Conservation (phyloP, 208 protist genomes). For the Acanthamoeba culbertsoni region DNA sequence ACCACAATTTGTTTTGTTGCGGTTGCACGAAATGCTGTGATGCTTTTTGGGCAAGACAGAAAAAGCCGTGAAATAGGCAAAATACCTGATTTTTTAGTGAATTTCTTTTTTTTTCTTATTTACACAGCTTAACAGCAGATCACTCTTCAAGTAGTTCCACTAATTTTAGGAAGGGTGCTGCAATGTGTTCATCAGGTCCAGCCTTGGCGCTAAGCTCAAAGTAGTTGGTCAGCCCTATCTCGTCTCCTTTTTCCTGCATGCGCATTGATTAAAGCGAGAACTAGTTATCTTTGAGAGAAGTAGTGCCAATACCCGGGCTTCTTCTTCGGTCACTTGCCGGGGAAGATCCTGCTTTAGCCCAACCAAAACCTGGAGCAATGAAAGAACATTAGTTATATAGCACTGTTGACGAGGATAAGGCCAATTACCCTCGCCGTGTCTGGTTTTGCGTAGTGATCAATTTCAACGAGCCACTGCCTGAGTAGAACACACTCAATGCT, state of each 20-base stretch:
- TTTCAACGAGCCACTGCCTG: neutral
- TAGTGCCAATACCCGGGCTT: neutral
- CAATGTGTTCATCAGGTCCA: neutral
- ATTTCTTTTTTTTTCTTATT: neutral
- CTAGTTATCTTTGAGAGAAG: too few relatives aligned
- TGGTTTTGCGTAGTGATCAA: neutral
- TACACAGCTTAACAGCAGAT: neutral
- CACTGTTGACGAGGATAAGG: too few relatives aligned
- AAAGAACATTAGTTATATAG: neutral
- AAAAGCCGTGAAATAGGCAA: neutral
- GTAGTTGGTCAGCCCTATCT: neutral
- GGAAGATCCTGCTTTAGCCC: neutral
- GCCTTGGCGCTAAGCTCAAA: slow-evolving; percentile 7
- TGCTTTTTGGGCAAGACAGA: too few relatives aligned
- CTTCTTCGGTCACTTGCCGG: neutral
- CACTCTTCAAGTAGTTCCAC: neutral
- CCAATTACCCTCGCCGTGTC: neutral
- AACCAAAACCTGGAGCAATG: neutral
- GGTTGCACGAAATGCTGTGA: neutral
- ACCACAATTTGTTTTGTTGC: neutral
- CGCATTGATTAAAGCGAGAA: neutral
- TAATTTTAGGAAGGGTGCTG: neutral
- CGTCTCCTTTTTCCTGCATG: neutral
- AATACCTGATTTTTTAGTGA: neutral
- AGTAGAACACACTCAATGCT: neutral